Base-by-base conservation (phyloP, 2,329 filamentous ascomycete genomes). In the Ascochyta fabae region DNA sequence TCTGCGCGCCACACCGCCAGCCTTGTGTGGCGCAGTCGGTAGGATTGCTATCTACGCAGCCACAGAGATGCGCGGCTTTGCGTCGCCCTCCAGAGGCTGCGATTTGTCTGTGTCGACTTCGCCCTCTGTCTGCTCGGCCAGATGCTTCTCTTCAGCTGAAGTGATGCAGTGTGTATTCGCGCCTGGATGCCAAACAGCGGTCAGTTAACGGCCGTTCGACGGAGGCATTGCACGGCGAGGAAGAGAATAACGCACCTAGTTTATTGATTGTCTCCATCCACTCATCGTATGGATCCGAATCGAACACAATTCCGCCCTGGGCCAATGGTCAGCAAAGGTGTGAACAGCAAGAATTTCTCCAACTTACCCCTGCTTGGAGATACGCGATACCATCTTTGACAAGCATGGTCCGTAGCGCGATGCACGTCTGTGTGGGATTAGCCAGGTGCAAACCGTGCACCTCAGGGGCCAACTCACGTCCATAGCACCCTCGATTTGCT, bases 201-300 rank as follows among this genome's bases (percentile, higher is more conserved):
- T 72, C 61, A 70, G 67, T 53, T 23, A 33, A 47, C 36, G 48
- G 53, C 43, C 33, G n/a, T 36, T 48, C 26, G 19, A 31, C 44
- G 43, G 43, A 23, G 39, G 12, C 52, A 42, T 33, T 34, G 34
- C 29, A 38, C 27, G 45, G 33, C 4, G n/a, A 33, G 27, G 24
- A 29, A 49, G 41, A 56, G 52, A 39, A 53, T 50, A 65, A 61
- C 69, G 40, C 63, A 74, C 90, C 88, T 43, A 96, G 81, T 83
- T 99, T 99, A 81, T 99, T 98, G 80, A 95, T 91, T 62, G 96
- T 97, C 84, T 98, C 92, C 77, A 94, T 86, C 82, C 93, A 97
- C 77, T 98, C 95, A 62, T 97, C 91, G 68, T 90, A 89, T 31
- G 84, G 89, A 72, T 96, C 93, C 36, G 91, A 96, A 77, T 98